Percentiles rank a stretch among this genome's conserved stretches.
Evolutionary conservation across 352 stramenopile genomes (phyloP).

Genomic region (Thalassiosira hispida): DNA sequence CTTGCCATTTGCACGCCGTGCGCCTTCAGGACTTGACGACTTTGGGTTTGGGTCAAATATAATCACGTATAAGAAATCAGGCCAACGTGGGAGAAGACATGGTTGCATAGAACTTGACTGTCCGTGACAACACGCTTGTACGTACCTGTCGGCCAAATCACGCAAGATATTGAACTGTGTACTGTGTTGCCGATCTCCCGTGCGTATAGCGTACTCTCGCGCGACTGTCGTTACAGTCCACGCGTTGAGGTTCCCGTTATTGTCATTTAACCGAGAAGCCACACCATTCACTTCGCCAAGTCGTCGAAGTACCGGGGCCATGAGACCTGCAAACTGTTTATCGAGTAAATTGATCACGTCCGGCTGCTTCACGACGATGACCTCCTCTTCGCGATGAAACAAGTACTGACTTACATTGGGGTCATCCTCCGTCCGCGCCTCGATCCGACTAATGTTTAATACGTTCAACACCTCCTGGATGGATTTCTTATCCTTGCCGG

Average conservation of each 20-base stretch:
- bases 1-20: slow-evolving; percentile 36
- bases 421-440: slow-evolving; percentile 94
- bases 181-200: slow-evolving; percentile 36
- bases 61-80: too few relatives aligned
- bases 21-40: slow-evolving; percentile 19
- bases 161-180: slow-evolving; percentile 30
- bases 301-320: slow-evolving; percentile 65
- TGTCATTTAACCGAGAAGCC: slow-evolving; percentile 23
- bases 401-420: slow-evolving; percentile 93
- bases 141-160: slow-evolving; percentile 23
- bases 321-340: slow-evolving; percentile 63
- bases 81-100: too few relatives aligned
- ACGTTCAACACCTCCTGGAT: slow-evolving; percentile 95
- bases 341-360: slow-evolving; percentile 59
- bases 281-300: slow-evolving; percentile 44
- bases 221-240: slow-evolving; percentile 28
- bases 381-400: slow-evolving; percentile 81
- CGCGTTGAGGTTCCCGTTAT: slow-evolving; percentile 24
- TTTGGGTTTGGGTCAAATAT: too few relatives aligned
- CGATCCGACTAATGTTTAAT: slow-evolving; percentile 93
- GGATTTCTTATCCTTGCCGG: slow-evolving; percentile 93
- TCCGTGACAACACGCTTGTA: too few relatives aligned
- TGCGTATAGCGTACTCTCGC: slow-evolving; percentile 32
- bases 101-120: too few relatives aligned
- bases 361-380: slow-evolving; percentile 76